Conservation (phyloP, 1,139 yeast genomes). For the Sugiyamaella castrensis region DNA sequence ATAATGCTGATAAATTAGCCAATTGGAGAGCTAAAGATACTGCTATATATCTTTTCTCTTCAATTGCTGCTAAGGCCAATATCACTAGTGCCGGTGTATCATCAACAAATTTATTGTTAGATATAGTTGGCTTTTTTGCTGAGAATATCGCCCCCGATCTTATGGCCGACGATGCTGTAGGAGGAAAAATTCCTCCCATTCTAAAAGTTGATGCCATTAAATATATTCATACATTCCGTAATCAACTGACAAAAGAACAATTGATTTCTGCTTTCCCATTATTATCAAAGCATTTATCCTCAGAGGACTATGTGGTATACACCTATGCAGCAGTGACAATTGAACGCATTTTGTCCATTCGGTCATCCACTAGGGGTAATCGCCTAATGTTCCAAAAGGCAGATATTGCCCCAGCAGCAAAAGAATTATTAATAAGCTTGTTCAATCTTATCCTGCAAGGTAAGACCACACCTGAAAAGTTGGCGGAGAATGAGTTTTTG, state of each 20-base stretch:
- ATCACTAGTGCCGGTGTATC: slow-evolving; percentile 86
- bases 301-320: slow-evolving; percentile 73
- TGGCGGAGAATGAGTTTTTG: slow-evolving; percentile 92
- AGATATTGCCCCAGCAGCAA: slow-evolving; percentile 61
- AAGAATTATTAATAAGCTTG: slow-evolving; percentile 57
- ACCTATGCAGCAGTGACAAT: slow-evolving; percentile 93
- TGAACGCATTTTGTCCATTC: slow-evolving; percentile 79
- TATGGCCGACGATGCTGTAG: slow-evolving; percentile 39
- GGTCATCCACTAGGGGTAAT: slow-evolving; percentile 37
- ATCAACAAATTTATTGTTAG: slow-evolving; percentile 76
- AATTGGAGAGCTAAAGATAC: slow-evolving; percentile 87
- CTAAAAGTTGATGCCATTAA: slow-evolving; percentile 90
- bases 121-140: slow-evolving; percentile 81
- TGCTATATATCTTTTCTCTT: slow-evolving; percentile 79
- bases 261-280: slow-evolving; percentile 77
- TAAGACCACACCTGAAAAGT: slow-evolving; percentile 72
- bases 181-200: slow-evolving; percentile 42
- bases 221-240: slow-evolving; percentile 84
- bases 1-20: slow-evolving; percentile 40
- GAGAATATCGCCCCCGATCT: slow-evolving; percentile 80
- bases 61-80: slow-evolving; percentile 88
- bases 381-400: slow-evolving; percentile 56
- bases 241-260: slow-evolving; percentile 86
- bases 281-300: slow-evolving; percentile 60
- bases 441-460: slow-evolving; percentile 63